These are phyloP conservation scores for Pythium oligandrum DNA, from an alignment of 352 stramenopile species.

Conservation along the genomic window DNA sequence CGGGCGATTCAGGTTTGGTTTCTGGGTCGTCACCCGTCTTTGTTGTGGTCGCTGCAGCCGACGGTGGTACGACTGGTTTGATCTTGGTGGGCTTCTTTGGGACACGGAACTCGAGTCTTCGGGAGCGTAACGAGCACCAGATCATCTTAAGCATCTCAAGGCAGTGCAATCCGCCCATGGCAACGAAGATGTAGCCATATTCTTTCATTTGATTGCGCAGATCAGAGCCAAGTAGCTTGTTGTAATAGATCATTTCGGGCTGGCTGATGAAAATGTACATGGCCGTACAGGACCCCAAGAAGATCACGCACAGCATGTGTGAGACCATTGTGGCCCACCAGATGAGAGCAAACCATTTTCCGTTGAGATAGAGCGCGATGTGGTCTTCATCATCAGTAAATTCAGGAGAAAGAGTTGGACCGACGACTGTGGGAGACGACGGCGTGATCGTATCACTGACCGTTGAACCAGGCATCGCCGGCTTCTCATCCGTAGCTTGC, in stretches of 20 bases:
- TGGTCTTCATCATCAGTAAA: constrained; percentile 8
- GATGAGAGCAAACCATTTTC: constrained; percentile 9
- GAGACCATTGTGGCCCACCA: constrained; percentile 26
- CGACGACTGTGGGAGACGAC: too few species aligned
- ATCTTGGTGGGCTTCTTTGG: too few species aligned
- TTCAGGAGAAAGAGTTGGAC: too few species aligned
- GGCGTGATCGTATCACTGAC: too few species aligned
- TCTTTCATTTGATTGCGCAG: constrained; percentile 19
- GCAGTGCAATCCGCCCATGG: constrained; percentile 18
- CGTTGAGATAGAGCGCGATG: constrained; percentile 18
- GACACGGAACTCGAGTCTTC: constrained; percentile 21
- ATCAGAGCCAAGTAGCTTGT: constrained; percentile 33
- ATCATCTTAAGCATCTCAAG: constrained; percentile 31
- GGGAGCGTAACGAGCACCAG: constrained; percentile 16
- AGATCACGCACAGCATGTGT: constrained; percentile 20
- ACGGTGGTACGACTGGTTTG: too few species aligned
- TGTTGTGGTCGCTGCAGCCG: too few species aligned
- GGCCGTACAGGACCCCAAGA: constrained; percentile 22
- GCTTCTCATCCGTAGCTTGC: too few species aligned
- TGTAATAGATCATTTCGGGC: constrained; percentile 34
- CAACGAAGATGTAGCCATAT: constrained; percentile 24
- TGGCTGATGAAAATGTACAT: constrained; percentile 26
- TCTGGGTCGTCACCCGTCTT: too few species aligned
- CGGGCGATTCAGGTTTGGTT: too few species aligned
- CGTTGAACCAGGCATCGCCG: too few species aligned